Evolutionary conservation across 2,329 filamentous ascomycete genomes (phyloP).

Genomic region (Pseudopyricularia cyperi): DNA sequence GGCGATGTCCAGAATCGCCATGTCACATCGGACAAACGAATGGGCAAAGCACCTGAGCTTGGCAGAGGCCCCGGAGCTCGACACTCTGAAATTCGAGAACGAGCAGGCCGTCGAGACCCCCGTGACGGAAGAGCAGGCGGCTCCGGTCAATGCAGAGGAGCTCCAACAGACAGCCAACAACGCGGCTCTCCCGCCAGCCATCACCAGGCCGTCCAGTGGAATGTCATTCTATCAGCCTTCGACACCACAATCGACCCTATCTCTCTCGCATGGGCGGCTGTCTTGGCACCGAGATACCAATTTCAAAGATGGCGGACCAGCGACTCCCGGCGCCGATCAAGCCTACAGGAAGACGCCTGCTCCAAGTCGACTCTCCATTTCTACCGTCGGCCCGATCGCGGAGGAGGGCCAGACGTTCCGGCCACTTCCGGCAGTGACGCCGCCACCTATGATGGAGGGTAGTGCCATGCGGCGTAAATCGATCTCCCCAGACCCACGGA

Average conservation of each 20-base stretch:
- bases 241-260: constrained; percentile 3
- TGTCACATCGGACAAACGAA: constrained; percentile 83
- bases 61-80: constrained; percentile 59
- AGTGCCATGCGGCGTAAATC: neutral
- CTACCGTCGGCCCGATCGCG: neutral
- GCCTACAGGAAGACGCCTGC: neutral
- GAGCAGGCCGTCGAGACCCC: neutral
- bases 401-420: constrained; percentile 4
- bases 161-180: constrained; percentile 50
- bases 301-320: neutral
- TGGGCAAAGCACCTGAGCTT: constrained; percentile 83
- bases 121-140: constrained; percentile 32
- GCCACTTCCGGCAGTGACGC: neutral
- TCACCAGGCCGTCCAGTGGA: constrained; percentile 4
- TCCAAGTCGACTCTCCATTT: neutral
- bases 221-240: neutral
- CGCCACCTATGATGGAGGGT: neutral
- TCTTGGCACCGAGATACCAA: neutral
- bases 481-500: neutral
- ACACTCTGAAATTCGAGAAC: constrained; percentile 39
- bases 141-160: constrained; percentile 50
- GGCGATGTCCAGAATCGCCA: constrained; percentile 62
- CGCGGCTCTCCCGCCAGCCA: constrained; percentile 27
- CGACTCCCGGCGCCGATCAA: neutral
- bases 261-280: neutral